Evolutionary conservation across 2,329 filamentous ascomycete species (phyloP).

Genomic region (Ceratocystis albifundus): DNA sequence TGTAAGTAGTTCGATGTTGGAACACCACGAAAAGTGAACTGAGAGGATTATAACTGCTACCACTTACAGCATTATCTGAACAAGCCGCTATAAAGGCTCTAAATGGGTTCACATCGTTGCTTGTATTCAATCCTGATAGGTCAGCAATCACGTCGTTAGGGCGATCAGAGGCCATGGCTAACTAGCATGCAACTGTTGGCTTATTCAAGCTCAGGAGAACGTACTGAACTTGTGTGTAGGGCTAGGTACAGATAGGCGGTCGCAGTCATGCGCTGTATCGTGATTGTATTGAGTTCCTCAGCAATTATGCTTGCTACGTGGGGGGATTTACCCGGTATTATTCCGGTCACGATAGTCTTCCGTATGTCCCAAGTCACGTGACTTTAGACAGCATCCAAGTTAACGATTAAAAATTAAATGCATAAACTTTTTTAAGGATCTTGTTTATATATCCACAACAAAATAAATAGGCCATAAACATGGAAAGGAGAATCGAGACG

Average conservation of each 20-base stretch:
- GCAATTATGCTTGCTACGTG: no score
- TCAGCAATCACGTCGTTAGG: constrained; percentile 19
- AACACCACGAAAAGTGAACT: background rate
- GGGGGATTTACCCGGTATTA: no score
- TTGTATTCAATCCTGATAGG: constrained; percentile 9
- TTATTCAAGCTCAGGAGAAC: background rate
- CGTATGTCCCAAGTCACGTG: background rate
- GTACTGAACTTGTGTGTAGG: background rate
- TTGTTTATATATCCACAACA: constrained; percentile 4
- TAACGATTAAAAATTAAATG: background rate
- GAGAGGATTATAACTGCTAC: background rate
- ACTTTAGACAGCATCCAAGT: background rate
- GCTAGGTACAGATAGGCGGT: background rate
- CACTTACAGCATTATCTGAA: constrained; percentile 51
- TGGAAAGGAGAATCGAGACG: background rate
- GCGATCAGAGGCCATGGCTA: constrained; percentile 12
- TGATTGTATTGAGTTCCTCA: background rate
- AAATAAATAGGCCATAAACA: constrained; percentile 8
- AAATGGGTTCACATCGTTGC: constrained; percentile 12
- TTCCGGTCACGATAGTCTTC: background rate
- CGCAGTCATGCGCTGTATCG: background rate
- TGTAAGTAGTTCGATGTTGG: background rate
- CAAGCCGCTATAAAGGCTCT: constrained; percentile 58
- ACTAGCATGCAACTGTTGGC: background rate
- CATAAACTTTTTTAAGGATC: background rate